Evolutionary conservation across 352 stramenopile genomes (phyloP).

Genomic region (Thraustochytrium striatum): DNA sequence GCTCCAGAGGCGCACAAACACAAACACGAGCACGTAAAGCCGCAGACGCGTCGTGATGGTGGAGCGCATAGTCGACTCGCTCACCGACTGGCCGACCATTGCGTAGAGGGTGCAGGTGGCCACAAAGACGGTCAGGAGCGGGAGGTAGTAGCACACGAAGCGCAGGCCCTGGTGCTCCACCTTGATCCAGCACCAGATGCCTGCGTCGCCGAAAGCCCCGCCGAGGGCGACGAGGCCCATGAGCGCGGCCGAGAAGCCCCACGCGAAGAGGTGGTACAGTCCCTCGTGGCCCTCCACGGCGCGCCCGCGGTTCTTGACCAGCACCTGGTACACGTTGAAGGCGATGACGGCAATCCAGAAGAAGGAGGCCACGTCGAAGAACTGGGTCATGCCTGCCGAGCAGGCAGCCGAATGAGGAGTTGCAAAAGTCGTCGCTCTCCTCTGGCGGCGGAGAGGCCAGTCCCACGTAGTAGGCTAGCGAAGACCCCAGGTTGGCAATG

Average conservation of each 20-base stretch:
- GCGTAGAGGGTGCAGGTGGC: neutral
- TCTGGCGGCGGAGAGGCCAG: neutral
- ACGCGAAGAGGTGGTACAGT: constrained; percentile 34
- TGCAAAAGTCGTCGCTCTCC: neutral
- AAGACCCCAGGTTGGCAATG: constrained; percentile 4
- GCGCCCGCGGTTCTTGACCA: constrained; percentile 25
- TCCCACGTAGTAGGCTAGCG: constrained; percentile 1
- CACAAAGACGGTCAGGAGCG: constrained; percentile 29
- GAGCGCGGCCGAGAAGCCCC: constrained; percentile 25
- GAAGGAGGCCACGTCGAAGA: constrained; percentile 47
- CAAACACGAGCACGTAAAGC: constrained; percentile 30
- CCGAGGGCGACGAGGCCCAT: neutral
- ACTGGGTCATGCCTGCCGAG: constrained; percentile 33
- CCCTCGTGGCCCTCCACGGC: constrained; percentile 25
- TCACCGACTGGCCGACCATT: neutral
- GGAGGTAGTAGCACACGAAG: constrained; percentile 42
- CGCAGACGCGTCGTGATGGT: neutral
- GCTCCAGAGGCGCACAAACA: constrained; percentile 12
- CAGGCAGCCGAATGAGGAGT: neutral
- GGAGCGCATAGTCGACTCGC: neutral
- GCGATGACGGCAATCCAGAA: constrained; percentile 42
- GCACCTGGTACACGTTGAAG: constrained; percentile 34
- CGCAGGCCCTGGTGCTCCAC: neutral
- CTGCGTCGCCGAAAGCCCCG: constrained; percentile 8
- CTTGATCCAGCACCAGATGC: constrained; percentile 49